These are phyloP conservation scores for Aspergillus proliferans DNA, from an alignment of 2,329 filamentous ascomycete species.

Conservation along the genomic window DNA sequence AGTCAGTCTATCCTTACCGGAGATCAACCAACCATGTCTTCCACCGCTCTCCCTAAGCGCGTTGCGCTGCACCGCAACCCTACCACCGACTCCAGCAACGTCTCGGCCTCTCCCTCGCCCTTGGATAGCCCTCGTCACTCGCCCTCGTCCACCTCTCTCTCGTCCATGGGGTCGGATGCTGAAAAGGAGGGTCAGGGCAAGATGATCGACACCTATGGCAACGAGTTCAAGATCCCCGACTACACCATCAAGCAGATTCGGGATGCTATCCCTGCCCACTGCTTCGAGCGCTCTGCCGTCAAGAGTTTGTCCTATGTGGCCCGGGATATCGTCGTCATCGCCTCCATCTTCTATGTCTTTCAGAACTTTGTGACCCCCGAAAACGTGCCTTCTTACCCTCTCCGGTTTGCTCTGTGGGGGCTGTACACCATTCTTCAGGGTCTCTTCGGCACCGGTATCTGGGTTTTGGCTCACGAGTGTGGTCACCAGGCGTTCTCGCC, in stretches of 20 bases:
- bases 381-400: conserved; percentile 63
- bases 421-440: conserved; percentile 77
- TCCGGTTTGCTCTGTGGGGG: conserved; percentile 61
- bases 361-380: conserved; percentile 86
- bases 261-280: conserved; percentile 95
- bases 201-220: conserved; percentile 87
- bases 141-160: conserved; percentile 81
- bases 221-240: conserved; percentile 86
- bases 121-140: conserved; percentile 57
- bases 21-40: conserved; percentile 36
- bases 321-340: conserved; percentile 69
- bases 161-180: conserved; percentile 70
- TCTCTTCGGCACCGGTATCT: conserved; percentile 85
- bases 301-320: conserved; percentile 75
- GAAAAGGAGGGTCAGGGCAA: conserved; percentile 45
- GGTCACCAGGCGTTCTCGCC: conserved; percentile 94
- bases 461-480: conserved; percentile 97
- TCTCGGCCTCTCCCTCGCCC: conserved; percentile 53
- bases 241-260: conserved; percentile 97
- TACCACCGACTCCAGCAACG: conserved; percentile 51
- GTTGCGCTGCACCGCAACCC: conserved; percentile 48
- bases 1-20: background rate
- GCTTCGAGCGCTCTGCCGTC: conserved; percentile 78
- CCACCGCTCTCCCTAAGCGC: conserved; percentile 43
- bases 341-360: conserved; percentile 75